Evolutionary conservation across 805 yeast genomes (phyloP), one percentile per base, ranked within the genome.

Genomic region (Yamadazyma endophytica): DNA sequence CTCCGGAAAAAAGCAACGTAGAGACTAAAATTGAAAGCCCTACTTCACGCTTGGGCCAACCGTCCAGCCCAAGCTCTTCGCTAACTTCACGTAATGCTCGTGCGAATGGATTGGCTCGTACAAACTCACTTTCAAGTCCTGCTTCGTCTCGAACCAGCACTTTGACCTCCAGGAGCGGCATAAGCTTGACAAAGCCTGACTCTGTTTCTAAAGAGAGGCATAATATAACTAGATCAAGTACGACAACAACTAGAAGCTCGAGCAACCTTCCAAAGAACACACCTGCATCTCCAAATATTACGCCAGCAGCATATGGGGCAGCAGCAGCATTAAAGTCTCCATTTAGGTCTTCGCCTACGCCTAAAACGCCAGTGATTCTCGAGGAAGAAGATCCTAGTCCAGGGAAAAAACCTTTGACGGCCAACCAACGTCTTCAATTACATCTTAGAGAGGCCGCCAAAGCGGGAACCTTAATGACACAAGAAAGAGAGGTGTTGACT

Each of bases 391-490:
- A 23, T 36, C 11, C 31, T 12, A 19, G 35, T 8, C 34, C 43
- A n/a, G n/a, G 36, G 6, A 37, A 39, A 18, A 42, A 46, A 13
- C 53, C 44, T 32, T 35, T 62, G 17, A 58, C 59, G 6, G 70
- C 70, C 1, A 54, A 52, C 25, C 68, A 64, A 33, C 47, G 66
- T 26, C 51, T 64, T 12, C 69, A 63, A 32, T 56, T 50, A 26
- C 69, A 64, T 39, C 38, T 66, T 17, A 43, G 58, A 25, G 53
- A 61, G 27, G 70, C 66, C 1, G 53, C 70, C 1, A 58, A 48
- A 38, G 33, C 58, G 1, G 72, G 72, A 0, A 27, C 60, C 0
- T 44, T 66, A 13, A 45, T 58, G 45, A 56, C 68, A 2, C 68
- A 63, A 33, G 59, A 59, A 32, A 56, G 52, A 40, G 66, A 60